Conservation (phyloP, 163 green algal genomes). For the Scenedesmus sp. region DNA sequence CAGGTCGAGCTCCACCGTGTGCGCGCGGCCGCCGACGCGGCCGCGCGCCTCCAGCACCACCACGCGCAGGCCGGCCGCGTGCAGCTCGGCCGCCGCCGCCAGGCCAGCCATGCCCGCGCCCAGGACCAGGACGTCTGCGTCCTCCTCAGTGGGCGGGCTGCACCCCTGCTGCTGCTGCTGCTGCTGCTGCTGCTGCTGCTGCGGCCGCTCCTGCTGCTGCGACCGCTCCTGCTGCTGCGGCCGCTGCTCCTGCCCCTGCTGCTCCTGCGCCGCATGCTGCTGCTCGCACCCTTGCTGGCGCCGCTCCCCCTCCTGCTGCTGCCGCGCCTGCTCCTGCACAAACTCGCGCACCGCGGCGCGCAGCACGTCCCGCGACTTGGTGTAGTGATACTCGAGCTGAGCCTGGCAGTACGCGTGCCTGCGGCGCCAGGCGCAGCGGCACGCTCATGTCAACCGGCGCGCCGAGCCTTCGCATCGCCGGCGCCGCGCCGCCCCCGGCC, state of each 20-base stretch:
- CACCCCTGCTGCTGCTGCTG: slow-evolving; percentile 8
- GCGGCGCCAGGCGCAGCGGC: too few relatives aligned
- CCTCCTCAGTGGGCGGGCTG: too few relatives aligned
- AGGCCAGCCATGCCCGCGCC: too few relatives aligned
- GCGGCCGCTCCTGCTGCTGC: background rate
- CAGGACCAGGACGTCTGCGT: background rate
- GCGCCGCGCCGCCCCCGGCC: background rate
- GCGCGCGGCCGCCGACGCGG: too few relatives aligned
- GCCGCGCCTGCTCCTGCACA: background rate
- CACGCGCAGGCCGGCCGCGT: too few relatives aligned
- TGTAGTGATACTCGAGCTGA: slow-evolving; percentile 46
- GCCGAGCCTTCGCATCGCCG: background rate
- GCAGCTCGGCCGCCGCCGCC: too few relatives aligned
- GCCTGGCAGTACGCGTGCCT: slow-evolving; percentile 32
- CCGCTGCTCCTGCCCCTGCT: background rate
- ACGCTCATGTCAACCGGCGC: background rate
- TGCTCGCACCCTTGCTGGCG: background rate
- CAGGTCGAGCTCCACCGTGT: too few relatives aligned
- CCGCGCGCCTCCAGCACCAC: too few relatives aligned
- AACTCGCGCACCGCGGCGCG: background rate
- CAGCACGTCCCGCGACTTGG: slow-evolving; percentile 25
- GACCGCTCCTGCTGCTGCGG: background rate
- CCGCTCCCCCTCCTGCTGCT: background rate
- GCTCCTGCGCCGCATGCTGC: background rate
- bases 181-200: slow-evolving; percentile 15